These are phyloP conservation scores for Musa itinerans DNA, from an alignment of 176 grass and related monocot species.

Conservation along the genomic window DNA sequence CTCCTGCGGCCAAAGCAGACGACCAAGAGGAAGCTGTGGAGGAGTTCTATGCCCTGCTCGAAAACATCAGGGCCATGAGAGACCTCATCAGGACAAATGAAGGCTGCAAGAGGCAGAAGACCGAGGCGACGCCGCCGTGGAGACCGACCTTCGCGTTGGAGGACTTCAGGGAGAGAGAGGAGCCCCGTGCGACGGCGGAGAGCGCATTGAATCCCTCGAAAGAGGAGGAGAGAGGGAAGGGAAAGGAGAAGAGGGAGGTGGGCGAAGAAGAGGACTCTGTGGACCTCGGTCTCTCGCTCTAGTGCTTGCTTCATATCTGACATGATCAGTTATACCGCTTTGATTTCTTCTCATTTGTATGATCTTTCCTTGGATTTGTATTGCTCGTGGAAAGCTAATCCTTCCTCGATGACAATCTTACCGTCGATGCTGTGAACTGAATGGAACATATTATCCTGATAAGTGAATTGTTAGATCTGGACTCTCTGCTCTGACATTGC, in stretches of 20 bases:
- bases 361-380: no score
- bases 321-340: no score
- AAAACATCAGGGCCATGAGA: background rate
- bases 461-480: no score
- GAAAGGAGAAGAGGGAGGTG: background rate
- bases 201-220: background rate
- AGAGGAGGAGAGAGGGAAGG: background rate
- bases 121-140: background rate
- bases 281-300: no score
- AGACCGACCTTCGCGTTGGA: background rate
- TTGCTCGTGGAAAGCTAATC: no score
- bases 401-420: no score
- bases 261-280: no score
- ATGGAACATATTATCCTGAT: no score
- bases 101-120: background rate
- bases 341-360: no score
- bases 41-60: background rate
- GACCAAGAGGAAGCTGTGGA: background rate
- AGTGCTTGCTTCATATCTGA: no score
- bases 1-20: background rate
- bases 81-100: background rate
- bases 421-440: no score
- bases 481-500: no score
- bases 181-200: background rate
- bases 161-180: background rate